Conservation (phyloP, 441 rosid species). For the Adansonia rubrostipa region DNA sequence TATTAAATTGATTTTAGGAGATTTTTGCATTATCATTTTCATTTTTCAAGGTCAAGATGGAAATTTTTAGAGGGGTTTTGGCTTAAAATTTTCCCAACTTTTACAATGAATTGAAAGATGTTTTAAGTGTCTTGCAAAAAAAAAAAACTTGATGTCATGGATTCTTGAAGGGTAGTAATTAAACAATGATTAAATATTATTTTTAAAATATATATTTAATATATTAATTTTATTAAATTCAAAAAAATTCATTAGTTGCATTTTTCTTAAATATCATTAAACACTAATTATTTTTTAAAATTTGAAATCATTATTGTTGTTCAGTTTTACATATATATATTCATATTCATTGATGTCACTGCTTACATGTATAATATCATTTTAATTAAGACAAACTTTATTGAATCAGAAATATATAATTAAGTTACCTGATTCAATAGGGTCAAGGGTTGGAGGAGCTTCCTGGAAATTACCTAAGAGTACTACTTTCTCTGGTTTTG, state of each 20-base stretch:
- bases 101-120: background rate
- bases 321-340: background rate
- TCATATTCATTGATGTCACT: background rate
- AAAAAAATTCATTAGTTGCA: background rate
- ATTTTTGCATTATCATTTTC: background rate
- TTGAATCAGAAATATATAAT: background rate
- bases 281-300: background rate
- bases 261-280: too few relatives aligned
- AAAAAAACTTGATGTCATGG: background rate
- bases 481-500: background rate
- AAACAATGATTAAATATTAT: background rate
- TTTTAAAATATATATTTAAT: too few relatives aligned
- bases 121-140: background rate
- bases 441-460: background rate
- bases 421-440: background rate
- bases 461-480: background rate
- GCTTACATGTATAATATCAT: background rate
- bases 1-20: background rate
- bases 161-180: background rate
- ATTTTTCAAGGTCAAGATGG: background rate
- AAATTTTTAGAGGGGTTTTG: background rate
- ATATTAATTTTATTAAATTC: background rate
- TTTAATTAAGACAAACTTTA: background rate
- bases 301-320: background rate
- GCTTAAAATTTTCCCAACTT: background rate